Evolutionary conservation across 2,329 filamentous ascomycete species (phyloP).

Genomic region (Penicillium sclerotiorum): DNA sequence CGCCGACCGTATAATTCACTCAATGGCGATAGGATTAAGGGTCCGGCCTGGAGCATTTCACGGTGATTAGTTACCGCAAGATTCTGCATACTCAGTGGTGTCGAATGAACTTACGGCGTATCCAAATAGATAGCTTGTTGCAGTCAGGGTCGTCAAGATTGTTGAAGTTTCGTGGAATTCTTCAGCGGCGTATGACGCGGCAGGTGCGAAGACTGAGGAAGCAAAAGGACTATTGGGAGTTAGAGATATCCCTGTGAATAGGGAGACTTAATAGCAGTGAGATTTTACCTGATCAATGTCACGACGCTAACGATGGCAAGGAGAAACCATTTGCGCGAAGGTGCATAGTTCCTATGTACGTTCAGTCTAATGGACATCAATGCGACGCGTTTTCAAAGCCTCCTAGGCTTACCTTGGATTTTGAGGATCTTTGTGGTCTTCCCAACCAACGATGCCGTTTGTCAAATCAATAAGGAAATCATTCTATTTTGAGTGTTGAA

Average conservation of each 20-base stretch:
- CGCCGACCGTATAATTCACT: conserved; percentile 66
- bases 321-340: neutral
- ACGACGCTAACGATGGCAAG: neutral
- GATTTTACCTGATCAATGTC: neutral
- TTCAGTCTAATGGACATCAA: neutral
- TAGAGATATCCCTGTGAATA: neutral
- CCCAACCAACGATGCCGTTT: neutral
- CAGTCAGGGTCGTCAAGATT: conserved; percentile 27
- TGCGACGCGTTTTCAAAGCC: neutral
- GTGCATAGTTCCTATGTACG: neutral
- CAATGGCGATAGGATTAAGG: conserved; percentile 65
- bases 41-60: conserved; percentile 42
- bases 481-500: neutral
- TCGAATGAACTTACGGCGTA: conserved; percentile 27
- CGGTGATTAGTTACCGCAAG: conserved; percentile 29
- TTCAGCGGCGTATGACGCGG: conserved; percentile 20
- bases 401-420: neutral
- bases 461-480: neutral
- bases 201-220: conserved; percentile 35
- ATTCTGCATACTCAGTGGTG: too few species aligned
- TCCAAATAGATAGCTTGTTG: conserved; percentile 32
- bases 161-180: conserved; percentile 25
- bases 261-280: neutral
- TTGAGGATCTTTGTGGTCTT: neutral
- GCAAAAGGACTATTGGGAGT: conserved; percentile 23